phyloP scores from a whole-genome alignment of 345 rosid genomes.

The Hypericum androsaemum region DNA sequence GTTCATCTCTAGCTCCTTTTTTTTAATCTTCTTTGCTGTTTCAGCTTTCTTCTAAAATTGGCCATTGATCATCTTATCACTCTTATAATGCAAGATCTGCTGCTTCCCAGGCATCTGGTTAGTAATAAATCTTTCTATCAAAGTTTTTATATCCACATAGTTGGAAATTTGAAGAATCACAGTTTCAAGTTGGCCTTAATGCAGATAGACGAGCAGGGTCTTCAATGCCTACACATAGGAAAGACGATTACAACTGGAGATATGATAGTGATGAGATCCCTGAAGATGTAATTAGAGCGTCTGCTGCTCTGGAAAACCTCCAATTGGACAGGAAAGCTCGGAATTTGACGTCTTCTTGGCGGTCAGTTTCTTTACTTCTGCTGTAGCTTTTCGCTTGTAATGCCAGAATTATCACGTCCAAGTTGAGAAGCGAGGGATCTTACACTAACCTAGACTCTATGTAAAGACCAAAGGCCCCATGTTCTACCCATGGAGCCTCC shows the following conservation, averaged over 20 bases:
- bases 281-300: conserved; percentile 70
- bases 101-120: conserved; percentile 62
- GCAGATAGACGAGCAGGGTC: conserved; percentile 81
- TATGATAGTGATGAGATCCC: conserved; percentile 50
- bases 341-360: conserved; percentile 83
- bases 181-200: conserved; percentile 6
- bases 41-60: not conserved
- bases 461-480: too few relatives aligned
- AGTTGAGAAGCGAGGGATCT: too few relatives aligned
- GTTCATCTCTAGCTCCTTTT: not conserved
- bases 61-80: not conserved
- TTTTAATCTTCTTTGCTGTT: not conserved
- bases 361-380: conserved; percentile 34
- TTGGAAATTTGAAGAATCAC: conserved; percentile 10
- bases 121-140: conserved; percentile 20
- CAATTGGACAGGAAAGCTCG: conserved; percentile 87
- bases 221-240: conserved; percentile 57
- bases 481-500: too few relatives aligned
- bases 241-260: conserved; percentile 82
- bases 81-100: conserved; percentile 34
- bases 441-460: too few relatives aligned
- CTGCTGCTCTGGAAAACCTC: conserved; percentile 82
- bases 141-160: not conserved
- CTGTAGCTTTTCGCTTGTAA: too few relatives aligned
- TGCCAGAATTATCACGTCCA: too few relatives aligned